Percentiles rank a stretch among this genome's conserved stretches.
Evolutionary conservation across 768 basidiomycete species (phyloP).

Genomic region (Suillus clintonianus): DNA sequence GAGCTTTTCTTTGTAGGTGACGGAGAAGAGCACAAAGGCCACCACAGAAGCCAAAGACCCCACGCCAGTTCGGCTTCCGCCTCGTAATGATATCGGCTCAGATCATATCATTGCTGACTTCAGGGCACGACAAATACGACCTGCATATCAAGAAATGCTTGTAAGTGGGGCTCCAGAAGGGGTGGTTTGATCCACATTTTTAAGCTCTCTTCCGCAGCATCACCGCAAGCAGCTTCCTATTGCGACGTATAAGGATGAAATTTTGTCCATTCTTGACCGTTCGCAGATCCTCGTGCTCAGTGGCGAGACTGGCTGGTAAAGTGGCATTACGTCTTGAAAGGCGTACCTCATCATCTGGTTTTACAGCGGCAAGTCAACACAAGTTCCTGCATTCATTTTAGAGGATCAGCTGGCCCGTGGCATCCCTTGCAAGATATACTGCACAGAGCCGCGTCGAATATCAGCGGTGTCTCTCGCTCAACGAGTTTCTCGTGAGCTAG

Average conservation of each 20-base stretch:
- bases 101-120: constrained; percentile 64
- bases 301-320: constrained; percentile 76
- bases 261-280: constrained; percentile 65
- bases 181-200: not conserved
- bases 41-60: constrained; percentile 15
- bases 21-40: constrained; percentile 20
- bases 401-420: constrained; percentile 86
- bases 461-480: constrained; percentile 96
- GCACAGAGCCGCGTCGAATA: constrained; percentile 94
- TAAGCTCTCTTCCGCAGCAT: constrained; percentile 38
- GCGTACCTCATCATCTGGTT: constrained; percentile 3
- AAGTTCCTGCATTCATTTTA: constrained; percentile 91
- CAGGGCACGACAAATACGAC: constrained; percentile 56
- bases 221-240: constrained; percentile 86
- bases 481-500: constrained; percentile 88
- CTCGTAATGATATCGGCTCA: constrained; percentile 24
- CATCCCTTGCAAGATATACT: constrained; percentile 84
- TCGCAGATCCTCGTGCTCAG: constrained; percentile 89
- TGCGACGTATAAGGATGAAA: constrained; percentile 74
- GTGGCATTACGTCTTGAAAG: constrained; percentile 41
- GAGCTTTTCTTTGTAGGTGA: constrained; percentile 15
- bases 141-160: constrained; percentile 86
- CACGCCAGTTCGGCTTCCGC: constrained; percentile 1
- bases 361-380: constrained; percentile 93
- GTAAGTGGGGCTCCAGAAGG: constrained; percentile 44